Evolutionary conservation across 371 early-diverging fungal species (phyloP), one percentile per base, ranked within the genome.

Genomic region (Zopfochytrium polystomum): DNA sequence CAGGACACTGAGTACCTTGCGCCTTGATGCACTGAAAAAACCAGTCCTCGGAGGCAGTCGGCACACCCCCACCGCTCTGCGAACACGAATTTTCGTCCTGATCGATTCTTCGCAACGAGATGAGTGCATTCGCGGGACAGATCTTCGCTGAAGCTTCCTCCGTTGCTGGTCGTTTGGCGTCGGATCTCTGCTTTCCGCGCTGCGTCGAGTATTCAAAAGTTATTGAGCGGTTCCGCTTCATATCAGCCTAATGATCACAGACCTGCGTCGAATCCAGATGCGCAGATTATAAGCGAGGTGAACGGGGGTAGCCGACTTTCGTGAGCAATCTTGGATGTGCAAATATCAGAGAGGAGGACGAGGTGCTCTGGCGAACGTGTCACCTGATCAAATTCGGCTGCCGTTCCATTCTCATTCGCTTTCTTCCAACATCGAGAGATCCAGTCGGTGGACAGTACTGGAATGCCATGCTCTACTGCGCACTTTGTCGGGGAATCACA

Each of bases 91-190:
- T 65, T 65, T 26, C 30, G 25, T 23, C 65, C 55, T 15, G 31
- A 30, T 18, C 52, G 23, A 15, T n/a, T 27, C 0, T 33, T 31
- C 5, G 60, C 42, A 52, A 65, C 33, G 9, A 65, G 53, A 48
- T 65, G 65, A 7, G 65, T 59, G 58, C 53, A 52, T 23, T 22
- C 18, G 23, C 30, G 38, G 5, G 65, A 33, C 48, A 65, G 35
- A 47, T 65, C 60, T 1, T 56, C 7, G 18, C 29, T 20, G 35
- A 65, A 65, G 5, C 15, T 27, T 4, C 52, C 65, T 7, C 65
- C 65, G 11, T 26, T 9, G 18, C 18, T 43, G 18, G 51, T 26
- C 52, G 45, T 33, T 2, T 22, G n/a, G 30, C 5, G 18, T 22
- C 32, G 1, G 9, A 56, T 44, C 27, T 30, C n/a, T 13, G 6